A percentile compares a stretch with the other conserved stretches of the same genome.
Conservation (phyloP, 768 basidiomycete species). For the Boletus tomentosulus region DNA sequence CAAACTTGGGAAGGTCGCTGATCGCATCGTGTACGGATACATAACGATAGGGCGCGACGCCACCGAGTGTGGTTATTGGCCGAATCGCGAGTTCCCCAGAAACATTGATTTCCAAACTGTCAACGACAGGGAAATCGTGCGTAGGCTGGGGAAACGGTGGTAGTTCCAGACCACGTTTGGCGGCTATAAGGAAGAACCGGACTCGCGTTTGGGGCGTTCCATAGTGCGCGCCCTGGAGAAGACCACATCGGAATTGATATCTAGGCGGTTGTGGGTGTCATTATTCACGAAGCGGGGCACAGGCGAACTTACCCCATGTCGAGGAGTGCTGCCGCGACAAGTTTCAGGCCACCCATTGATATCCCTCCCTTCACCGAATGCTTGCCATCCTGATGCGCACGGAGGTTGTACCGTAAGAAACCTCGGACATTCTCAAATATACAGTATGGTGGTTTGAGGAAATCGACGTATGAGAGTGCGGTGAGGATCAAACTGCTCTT, state of each 20-base stretch:
- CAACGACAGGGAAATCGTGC: conserved; percentile 38
- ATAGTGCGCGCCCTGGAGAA: conserved; percentile 47
- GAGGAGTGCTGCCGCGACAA: conserved; percentile 55
- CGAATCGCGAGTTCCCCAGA: conserved; percentile 36
- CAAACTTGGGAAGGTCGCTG: conserved; percentile 64
- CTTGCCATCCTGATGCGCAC: conserved; percentile 32
- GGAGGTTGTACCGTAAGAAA: conserved; percentile 39
- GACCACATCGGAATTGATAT: conserved; percentile 41
- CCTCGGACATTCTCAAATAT: conserved; percentile 49
- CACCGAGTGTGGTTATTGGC: conserved; percentile 44
- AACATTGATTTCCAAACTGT: conserved; percentile 49
- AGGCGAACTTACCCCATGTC: conserved; percentile 55
- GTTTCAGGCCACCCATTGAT: conserved; percentile 70
- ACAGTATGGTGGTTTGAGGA: conserved; percentile 39
- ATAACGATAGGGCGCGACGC: conserved; percentile 52
- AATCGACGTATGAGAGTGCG: conserved; percentile 43
- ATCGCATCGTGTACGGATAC: conserved; percentile 73
- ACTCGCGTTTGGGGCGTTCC: conserved; percentile 44
- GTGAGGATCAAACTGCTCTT: conserved; percentile 71
- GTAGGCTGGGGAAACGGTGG: conserved; percentile 42
- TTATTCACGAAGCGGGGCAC: not conserved
- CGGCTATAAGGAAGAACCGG: conserved; percentile 47
- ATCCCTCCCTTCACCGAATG: conserved; percentile 60
- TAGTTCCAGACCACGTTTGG: conserved; percentile 33
- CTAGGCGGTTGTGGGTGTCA: conserved; percentile 18